Percentiles rank a stretch among this genome's conserved stretches.
These are phyloP conservation scores for Trichophyton simii DNA, from an alignment of 2,329 filamentous ascomycete species.

Conservation along the genomic window DNA sequence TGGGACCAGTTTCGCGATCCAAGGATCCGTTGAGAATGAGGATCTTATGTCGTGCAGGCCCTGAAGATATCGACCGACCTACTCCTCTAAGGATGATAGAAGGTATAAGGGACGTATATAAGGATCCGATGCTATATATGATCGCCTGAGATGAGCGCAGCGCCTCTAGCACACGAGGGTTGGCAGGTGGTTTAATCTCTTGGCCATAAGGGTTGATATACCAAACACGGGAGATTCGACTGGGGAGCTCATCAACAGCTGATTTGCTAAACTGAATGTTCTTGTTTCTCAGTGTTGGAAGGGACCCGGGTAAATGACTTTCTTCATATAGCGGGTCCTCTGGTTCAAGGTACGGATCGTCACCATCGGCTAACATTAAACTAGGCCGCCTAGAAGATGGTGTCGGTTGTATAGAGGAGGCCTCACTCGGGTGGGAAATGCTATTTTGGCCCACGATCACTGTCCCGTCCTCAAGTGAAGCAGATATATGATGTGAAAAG, in stretches of 20 bases:
- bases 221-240: slow-evolving; percentile 72
- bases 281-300: slow-evolving; percentile 65
- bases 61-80: slow-evolving; percentile 49
- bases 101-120: slow-evolving; percentile 82
- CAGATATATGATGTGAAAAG: slow-evolving; percentile 88
- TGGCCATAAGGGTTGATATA: slow-evolving; percentile 99
- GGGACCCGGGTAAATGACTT: slow-evolving; percentile 46
- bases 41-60: slow-evolving; percentile 53
- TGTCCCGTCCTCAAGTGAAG: slow-evolving; percentile 61
- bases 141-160: slow-evolving; percentile 54
- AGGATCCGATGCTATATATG: slow-evolving; percentile 84
- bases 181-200: slow-evolving; percentile 75
- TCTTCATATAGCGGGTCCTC: slow-evolving; percentile 26
- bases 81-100: slow-evolving; percentile 67
- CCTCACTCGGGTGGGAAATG: slow-evolving; percentile 69
- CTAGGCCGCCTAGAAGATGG: slow-evolving; percentile 24
- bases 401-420: slow-evolving; percentile 38
- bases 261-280: slow-evolving; percentile 73
- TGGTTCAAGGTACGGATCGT: slow-evolving; percentile 21
- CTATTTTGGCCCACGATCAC: slow-evolving; percentile 84
- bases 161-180: slow-evolving; percentile 63
- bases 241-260: slow-evolving; percentile 65
- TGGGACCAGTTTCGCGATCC: slow-evolving; percentile 77
- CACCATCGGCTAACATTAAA: slow-evolving; percentile 23
- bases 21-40: slow-evolving; percentile 71